Evolutionary conservation across 176 grass and related monocot genomes (phyloP), one percentile per base, ranked within the genome.

Genomic region (Musa itinerans): DNA sequence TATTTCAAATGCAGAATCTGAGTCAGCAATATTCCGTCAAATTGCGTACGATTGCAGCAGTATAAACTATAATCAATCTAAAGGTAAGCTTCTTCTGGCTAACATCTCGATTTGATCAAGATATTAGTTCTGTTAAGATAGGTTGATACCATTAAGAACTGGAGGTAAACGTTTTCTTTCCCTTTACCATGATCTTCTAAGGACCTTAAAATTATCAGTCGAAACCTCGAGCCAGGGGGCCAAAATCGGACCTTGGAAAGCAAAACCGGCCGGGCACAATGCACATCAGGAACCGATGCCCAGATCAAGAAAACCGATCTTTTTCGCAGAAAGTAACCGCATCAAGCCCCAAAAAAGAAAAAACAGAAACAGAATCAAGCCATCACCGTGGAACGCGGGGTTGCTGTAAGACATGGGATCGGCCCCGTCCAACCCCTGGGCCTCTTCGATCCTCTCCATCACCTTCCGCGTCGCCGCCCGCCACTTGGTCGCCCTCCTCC

Each of bases 371-470:
- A 48, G 68, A 24, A 56, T 63, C 16, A 74, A 73, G 68, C 43
- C 15, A 52, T 9, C 23, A 92, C 85, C 83, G 89, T 74, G 83
- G 79, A 90, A 84, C 29, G 87, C 76, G 63, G 89, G 82, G 64
- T 92, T 90, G 76, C 81, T 76, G 84, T 76, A 75, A 0, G 81
- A 78, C 59, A 72, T 26, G 65, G 76, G 78, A 71, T 89, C 85
- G 22, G 2, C 83, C 26, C 76, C 79, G 2, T 19, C 61, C n/a
- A 71, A 24, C 50, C 63, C 77, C 55, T 85, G 90, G 43, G 68
- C 84, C 69, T 98, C 95, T 65, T 81, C 82, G 78, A 98, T 98
- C 79, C 84, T 91, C 84, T 91, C 90, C 90, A 98, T 97, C 27
- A 87, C 53, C 53, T 27, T 56, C 53, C 8, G 2, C 1, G 70